Base-by-base conservation (phyloP, 1,284 basidiomycete species). In the Veloporphyrellus conicus region DNA sequence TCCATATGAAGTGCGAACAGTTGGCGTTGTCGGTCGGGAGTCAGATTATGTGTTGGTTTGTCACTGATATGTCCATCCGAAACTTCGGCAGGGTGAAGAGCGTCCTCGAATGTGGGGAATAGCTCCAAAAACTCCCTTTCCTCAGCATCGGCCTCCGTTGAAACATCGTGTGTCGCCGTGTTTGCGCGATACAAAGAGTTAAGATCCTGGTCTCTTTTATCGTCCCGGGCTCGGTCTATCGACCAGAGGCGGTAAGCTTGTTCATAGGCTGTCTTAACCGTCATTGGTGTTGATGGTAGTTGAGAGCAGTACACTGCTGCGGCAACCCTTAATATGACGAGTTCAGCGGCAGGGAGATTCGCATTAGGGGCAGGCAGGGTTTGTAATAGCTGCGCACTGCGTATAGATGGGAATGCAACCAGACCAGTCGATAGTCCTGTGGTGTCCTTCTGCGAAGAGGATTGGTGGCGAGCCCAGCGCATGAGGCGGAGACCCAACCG, bases 101-200 rank as follows among this genome's bases (percentile, higher is more conserved):
- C 76, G 46, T 86, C 78, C 37, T 85, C 86, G 60, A 87, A 97
- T 18, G 83, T 81, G 2, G 94, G 93, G 68, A 98, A 97, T 39
- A 96, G 67, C 3, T 77, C 68, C 20, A 81, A 70, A 63, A 96
- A 91, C 60, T 97, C 94, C 51, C 76, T 74, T 63, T 89, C 89
- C 60, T 95, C 89, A 31, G 77, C 61, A 55, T 90, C 87, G 10
- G 81, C 81, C 52, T 93, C 94, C 11, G 77, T 78, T 10, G 78
- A 68, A 22, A 77, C 75, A 23, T 78, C 73, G 42, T 89, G 71
- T 27, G 82, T 77, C 23, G 78, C 68, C 47, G 76, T 76, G 36
- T 79, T 83, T 46, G 77, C 75, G 33, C 87, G 86, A 74, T 97
- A 99, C 16, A 99, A 68, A 41, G 88, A 89, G 27, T 81, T 79